Evolutionary conservation across 768 basidiomycete genomes (phyloP).

Genomic region (Terana coerulea): DNA sequence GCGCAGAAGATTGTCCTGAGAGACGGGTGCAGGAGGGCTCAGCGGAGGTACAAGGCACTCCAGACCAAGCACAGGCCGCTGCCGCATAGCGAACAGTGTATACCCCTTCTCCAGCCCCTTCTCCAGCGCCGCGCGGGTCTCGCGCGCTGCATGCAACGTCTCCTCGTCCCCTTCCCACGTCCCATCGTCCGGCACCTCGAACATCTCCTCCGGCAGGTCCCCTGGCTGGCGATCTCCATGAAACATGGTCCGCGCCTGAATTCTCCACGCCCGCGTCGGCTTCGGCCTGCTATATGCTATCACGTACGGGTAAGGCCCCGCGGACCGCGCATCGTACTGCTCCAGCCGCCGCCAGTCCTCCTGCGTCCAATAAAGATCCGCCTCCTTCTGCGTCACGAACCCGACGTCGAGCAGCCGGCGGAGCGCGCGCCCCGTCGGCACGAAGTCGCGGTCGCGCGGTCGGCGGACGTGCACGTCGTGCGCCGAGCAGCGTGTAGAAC

Average conservation of each 20-base stretch:
- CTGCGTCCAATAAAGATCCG: conserved; percentile 17
- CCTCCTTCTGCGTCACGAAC: conserved; percentile 26
- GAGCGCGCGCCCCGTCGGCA: conserved; percentile 19
- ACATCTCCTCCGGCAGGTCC: conserved; percentile 20
- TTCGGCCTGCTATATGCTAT: conserved; percentile 8
- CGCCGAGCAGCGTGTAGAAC: conserved; percentile 17
- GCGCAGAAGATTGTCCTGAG: background rate
- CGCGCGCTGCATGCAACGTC: background rate
- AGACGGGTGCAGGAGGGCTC: background rate
- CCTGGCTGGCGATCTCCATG: conserved; percentile 7
- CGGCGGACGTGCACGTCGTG: conserved; percentile 29
- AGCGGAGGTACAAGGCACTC: background rate
- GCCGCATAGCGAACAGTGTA: background rate
- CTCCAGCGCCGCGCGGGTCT: background rate
- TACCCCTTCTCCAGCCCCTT: background rate
- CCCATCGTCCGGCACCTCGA: conserved; percentile 24
- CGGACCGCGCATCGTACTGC: conserved; percentile 19
- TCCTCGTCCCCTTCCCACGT: conserved; percentile 21
- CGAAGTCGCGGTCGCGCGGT: conserved; percentile 3
- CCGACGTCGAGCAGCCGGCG: conserved; percentile 24
- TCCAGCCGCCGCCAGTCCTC: conserved; percentile 18
- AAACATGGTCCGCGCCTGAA: conserved; percentile 13
- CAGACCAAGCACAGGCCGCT: background rate
- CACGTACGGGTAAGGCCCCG: conserved; percentile 23
- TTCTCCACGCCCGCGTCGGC: conserved; percentile 24